phyloP scores from a whole-genome alignment of 179 eudicot species.

The Drosera spatulata region DNA sequence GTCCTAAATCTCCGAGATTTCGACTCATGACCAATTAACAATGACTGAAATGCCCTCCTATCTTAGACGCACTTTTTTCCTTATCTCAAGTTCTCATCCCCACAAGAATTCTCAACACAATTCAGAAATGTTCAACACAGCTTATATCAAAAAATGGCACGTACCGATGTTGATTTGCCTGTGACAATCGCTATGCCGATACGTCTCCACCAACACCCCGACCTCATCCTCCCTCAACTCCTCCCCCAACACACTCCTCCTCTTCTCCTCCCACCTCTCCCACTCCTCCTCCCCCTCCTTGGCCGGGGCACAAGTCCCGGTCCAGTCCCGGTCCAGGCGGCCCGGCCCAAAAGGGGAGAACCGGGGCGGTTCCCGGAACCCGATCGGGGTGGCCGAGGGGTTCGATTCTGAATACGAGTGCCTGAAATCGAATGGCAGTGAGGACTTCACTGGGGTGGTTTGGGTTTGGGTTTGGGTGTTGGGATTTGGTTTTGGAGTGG shows the following conservation, averaged over 20 bases:
- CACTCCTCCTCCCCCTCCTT: constrained; percentile 8
- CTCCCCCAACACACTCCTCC: constrained; percentile 44
- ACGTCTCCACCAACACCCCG: constrained; percentile 66
- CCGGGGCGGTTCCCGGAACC: constrained; percentile 71
- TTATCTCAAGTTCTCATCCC: too few species aligned
- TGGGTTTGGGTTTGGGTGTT: constrained; percentile 1
- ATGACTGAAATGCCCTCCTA: too few species aligned
- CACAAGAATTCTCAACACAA: too few species aligned
- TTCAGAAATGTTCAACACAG: too few species aligned
- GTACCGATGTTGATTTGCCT: constrained; percentile 87
- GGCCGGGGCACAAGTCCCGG: constrained; percentile 69
- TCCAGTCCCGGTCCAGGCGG: constrained; percentile 79
- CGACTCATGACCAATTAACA: too few species aligned
- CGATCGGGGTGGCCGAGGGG: constrained; percentile 48
- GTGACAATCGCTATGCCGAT: constrained; percentile 72
- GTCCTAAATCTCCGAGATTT: too few species aligned
- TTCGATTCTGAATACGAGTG: constrained; percentile 78
- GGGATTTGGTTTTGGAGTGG: not conserved
- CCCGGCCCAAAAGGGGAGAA: constrained; percentile 96
- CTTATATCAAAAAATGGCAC: too few species aligned
- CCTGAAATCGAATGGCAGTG: constrained; percentile 77
- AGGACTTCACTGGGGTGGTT: constrained; percentile 25
- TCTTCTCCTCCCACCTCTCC: constrained; percentile 23
- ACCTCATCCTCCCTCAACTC: constrained; percentile 48
- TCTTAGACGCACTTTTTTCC: too few species aligned